Conservation (phyloP, 2,329 filamentous ascomycete genomes). For the Bimuria novae-zelandiae region DNA sequence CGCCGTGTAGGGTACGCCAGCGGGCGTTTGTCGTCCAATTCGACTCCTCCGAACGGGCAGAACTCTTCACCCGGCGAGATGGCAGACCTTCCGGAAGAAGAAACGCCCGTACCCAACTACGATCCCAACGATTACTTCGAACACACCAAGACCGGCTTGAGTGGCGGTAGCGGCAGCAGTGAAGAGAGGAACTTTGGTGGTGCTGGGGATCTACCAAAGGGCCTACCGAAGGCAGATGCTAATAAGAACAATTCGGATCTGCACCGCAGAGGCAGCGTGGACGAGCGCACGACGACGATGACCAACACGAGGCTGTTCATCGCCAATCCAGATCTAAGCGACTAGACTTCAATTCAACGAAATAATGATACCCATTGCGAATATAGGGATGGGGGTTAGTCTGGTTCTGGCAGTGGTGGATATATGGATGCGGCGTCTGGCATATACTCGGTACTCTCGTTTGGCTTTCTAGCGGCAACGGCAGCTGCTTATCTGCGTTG, state of each 20-base stretch:
- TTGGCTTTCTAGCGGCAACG: slow-evolving; percentile 1
- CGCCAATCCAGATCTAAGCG: slow-evolving; percentile 75
- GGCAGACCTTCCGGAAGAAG: slow-evolving; percentile 48
- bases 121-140: slow-evolving; percentile 51
- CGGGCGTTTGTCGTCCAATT: slow-evolving; percentile 56
- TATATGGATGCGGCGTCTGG: slow-evolving; percentile 1
- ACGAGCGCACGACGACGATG: slow-evolving; percentile 79
- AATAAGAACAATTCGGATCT: slow-evolving; percentile 62
- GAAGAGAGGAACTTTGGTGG: slow-evolving; percentile 58
- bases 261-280: slow-evolving; percentile 77
- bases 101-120: slow-evolving; percentile 51
- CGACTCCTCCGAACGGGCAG: slow-evolving; percentile 59
- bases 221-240: slow-evolving; percentile 47
- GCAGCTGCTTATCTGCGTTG: slow-evolving; percentile 3
- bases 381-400: neutral
- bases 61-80: slow-evolving; percentile 42
- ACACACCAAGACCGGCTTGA: slow-evolving; percentile 47
- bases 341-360: slow-evolving; percentile 34
- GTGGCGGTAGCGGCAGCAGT: slow-evolving; percentile 49
- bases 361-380: slow-evolving; percentile 35
- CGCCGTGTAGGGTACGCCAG: slow-evolving; percentile 46
- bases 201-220: slow-evolving; percentile 55
- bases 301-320: slow-evolving; percentile 73
- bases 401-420: neutral
- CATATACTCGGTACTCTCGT: slow-evolving; percentile 8